Base-by-base conservation (phyloP, 495 filamentous ascomycete species). In the Cladorrhinum samala region DNA sequence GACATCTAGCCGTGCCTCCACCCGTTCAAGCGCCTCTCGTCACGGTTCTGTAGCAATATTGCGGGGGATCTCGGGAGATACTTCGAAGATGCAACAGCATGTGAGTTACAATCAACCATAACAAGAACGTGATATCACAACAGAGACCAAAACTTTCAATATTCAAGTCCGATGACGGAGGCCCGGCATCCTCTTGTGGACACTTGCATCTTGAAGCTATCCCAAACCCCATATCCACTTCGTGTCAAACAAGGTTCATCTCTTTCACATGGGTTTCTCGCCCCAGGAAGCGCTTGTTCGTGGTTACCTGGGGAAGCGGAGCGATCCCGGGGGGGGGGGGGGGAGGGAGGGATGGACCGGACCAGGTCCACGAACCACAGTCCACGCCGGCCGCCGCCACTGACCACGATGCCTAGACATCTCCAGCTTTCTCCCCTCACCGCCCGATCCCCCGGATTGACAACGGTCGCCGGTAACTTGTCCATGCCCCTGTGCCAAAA, bases 1-100 rank as follows among this genome's bases (percentile, higher is more conserved):
- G 27, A 9, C 17, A n/a, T n/a, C n/a, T n/a, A n/a, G n/a, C 7
- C 47, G 33, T 16, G 24, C n/a, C 17, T 21, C 9, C 42, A 17
- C 24, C 25, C 24, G 8, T 17, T 16, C n/a, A 8, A 9, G 3
- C 23, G 18, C 14, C 17, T 48, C 44, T 58, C 41, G 40, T 53
- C 53, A 46, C 56, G 49, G 50, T 21, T 23, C 54, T 36, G 47
- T 36, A 11, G 27, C 27, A 33, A 43, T 48, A n/a, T n/a, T 13
- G 36, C 42, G 56, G 56, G 19, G 41, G 19, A 54, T 30, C 9
- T 48, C 51, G 51, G 51, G 18, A 25, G 51, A n/a, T 51, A 54
- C 36, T 46, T 58, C 41, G 41, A 17, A 33, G 16, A 18, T 24
- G 1, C 14, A 8, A 17, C 19, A 20, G 25, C n/a, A 25, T 47